These are phyloP conservation scores for Diaporthe citriasiana DNA, from an alignment of 2,329 filamentous ascomycete species.

Conservation along the genomic window DNA sequence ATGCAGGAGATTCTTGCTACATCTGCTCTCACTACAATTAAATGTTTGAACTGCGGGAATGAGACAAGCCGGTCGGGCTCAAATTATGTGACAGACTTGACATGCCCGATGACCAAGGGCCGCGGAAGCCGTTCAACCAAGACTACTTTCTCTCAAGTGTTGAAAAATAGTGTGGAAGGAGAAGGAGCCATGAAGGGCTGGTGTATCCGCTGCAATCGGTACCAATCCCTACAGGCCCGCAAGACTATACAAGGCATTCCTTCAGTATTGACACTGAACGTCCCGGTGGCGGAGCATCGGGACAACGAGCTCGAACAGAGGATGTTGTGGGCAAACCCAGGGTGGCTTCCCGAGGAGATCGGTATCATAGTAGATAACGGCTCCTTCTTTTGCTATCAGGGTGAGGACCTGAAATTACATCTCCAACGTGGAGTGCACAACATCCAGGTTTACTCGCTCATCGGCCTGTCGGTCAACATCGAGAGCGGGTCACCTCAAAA, in stretches of 20 bases:
- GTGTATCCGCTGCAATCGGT: slow-evolving; percentile 92
- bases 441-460: slow-evolving; percentile 90
- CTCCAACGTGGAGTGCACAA: slow-evolving; percentile 83
- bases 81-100: slow-evolving; percentile 86
- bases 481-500: slow-evolving; percentile 88
- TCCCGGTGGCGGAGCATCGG: slow-evolving; percentile 69
- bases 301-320: slow-evolving; percentile 74
- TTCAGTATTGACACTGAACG: slow-evolving; percentile 89
- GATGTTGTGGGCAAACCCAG: slow-evolving; percentile 87
- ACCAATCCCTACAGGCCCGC: slow-evolving; percentile 87
- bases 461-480: slow-evolving; percentile 91
- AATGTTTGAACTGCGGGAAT: slow-evolving; percentile 88
- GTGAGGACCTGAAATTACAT: slow-evolving; percentile 86
- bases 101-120: slow-evolving; percentile 75
- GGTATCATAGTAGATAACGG: slow-evolving; percentile 91
- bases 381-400: slow-evolving; percentile 96
- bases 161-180: slow-evolving; percentile 93
- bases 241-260: slow-evolving; percentile 89
- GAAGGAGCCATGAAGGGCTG: slow-evolving; percentile 92
- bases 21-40: slow-evolving; percentile 79
- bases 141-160: slow-evolving; percentile 85
- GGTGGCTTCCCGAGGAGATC: slow-evolving; percentile 94
- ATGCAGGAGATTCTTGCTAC: slow-evolving; percentile 86
- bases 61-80: slow-evolving; percentile 86
- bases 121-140: slow-evolving; percentile 66